Conservation (phyloP, 225 moss, liverwort and hornwort genomes). For the Lunularia cruciata region DNA sequence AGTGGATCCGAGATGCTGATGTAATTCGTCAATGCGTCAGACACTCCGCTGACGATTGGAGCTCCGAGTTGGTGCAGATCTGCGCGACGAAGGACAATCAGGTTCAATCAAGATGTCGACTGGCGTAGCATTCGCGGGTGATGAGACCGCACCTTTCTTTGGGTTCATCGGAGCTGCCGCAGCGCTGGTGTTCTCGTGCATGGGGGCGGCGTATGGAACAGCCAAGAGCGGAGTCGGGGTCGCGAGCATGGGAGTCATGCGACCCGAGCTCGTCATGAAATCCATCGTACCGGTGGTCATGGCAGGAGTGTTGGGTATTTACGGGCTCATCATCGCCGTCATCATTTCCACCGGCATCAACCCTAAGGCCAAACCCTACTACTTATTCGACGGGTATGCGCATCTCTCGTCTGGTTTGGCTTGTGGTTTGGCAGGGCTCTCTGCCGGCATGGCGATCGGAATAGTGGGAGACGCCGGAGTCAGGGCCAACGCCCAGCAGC, state of each 20-base stretch:
- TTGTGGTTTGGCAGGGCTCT: constrained; percentile 64
- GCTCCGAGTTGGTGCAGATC: no score
- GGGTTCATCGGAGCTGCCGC: constrained; percentile 80
- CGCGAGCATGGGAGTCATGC: constrained; percentile 67
- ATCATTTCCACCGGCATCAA: constrained; percentile 71
- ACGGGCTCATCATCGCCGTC: constrained; percentile 60
- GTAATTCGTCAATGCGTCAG: no score
- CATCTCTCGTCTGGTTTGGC: constrained; percentile 62
- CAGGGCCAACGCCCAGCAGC: constrained; percentile 70
- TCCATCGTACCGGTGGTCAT: constrained; percentile 71
- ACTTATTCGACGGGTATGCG: constrained; percentile 63
- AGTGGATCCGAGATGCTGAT: no score
- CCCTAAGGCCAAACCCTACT: constrained; percentile 65
- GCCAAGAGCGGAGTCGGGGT: constrained; percentile 67
- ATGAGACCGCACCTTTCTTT: constrained; percentile 76
- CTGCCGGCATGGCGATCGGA: constrained; percentile 86
- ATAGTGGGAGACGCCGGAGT: constrained; percentile 76
- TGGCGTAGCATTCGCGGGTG: constrained; percentile 47
- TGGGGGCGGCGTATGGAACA: constrained; percentile 66
- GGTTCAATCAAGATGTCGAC: constrained; percentile 56
- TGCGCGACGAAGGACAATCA: no score
- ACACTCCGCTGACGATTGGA: no score
- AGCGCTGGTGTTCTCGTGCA: constrained; percentile 74
- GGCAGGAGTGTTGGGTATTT: constrained; percentile 71
- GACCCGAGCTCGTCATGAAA: constrained; percentile 67